Conservation (phyloP, 2,329 filamentous ascomycete genomes). For the Botryotinia narcissicola region DNA sequence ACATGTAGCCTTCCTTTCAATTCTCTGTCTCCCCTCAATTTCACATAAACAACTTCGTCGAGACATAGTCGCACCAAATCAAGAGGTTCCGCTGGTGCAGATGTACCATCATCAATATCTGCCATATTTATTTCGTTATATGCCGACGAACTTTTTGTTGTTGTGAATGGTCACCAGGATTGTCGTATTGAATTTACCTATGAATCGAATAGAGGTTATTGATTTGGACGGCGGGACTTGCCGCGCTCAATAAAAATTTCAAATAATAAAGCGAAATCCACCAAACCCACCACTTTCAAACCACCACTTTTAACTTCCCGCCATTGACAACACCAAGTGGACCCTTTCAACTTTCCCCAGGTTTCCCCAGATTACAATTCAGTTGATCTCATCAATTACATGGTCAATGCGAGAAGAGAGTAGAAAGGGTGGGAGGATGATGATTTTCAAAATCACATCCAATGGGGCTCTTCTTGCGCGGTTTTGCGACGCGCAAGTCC, state of each 20-base stretch:
- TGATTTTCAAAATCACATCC: not conserved
- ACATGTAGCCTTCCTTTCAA: conserved; percentile 94
- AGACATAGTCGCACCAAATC: conserved; percentile 92
- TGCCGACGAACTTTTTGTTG: conserved; percentile 18
- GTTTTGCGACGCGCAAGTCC: conserved; percentile 8
- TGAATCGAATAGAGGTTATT: not conserved
- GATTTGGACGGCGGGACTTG: not conserved
- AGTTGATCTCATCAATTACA: conserved; percentile 6
- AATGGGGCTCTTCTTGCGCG: conserved; percentile 8
- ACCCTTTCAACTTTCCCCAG: conserved; percentile 1
- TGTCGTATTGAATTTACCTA: conserved; percentile 11
- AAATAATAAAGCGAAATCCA: conserved; percentile 7
- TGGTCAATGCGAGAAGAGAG: conserved; percentile 12
- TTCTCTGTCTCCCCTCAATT: conserved; percentile 92
- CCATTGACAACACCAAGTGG: conserved; percentile 17
- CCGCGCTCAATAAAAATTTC: conserved; percentile 12
- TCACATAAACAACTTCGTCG: conserved; percentile 95
- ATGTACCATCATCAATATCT: conserved; percentile 71
- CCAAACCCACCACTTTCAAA: conserved; percentile 4
- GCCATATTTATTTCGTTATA: conserved; percentile 61
- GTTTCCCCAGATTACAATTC: conserved; percentile 9
- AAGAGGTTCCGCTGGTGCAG: conserved; percentile 78
- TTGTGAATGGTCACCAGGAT: conserved; percentile 2
- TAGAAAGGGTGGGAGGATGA: not conserved
- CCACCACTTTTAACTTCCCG: conserved; percentile 9